Conservation (phyloP, 768 basidiomycete genomes). For the Lentinula raphanica region DNA sequence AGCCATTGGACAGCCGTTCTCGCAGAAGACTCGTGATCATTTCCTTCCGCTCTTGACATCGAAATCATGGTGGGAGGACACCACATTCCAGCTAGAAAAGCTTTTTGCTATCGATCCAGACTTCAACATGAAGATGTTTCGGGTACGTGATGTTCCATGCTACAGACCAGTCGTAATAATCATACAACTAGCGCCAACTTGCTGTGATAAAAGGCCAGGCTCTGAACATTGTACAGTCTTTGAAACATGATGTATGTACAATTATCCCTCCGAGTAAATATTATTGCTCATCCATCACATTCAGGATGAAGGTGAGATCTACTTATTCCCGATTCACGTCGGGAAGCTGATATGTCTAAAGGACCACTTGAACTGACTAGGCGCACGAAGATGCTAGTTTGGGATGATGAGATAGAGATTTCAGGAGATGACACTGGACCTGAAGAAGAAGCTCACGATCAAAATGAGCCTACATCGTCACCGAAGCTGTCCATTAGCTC, state of each 20-base stretch:
- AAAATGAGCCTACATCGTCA: slow-evolving; percentile 39
- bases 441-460: slow-evolving; percentile 24
- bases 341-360: slow-evolving; percentile 22
- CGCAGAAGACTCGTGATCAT: slow-evolving; percentile 73
- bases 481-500: slow-evolving; percentile 60
- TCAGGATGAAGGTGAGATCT: slow-evolving; percentile 66
- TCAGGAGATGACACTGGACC: slow-evolving; percentile 43
- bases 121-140: slow-evolving; percentile 89
- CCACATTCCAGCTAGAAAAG: slow-evolving; percentile 69
- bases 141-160: slow-evolving; percentile 35
- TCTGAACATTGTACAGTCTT: slow-evolving; percentile 83
- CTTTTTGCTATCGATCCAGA: slow-evolving; percentile 79
- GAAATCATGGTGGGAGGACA: slow-evolving; percentile 88
- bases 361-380: slow-evolving; percentile 89
- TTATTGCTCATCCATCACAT: slow-evolving; percentile 1
- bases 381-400: slow-evolving; percentile 74
- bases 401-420: slow-evolving; percentile 82
- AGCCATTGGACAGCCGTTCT: slow-evolving; percentile 81
- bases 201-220: slow-evolving; percentile 94
- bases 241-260: slow-evolving; percentile 63
- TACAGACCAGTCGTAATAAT: background rate
- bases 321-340: background rate
- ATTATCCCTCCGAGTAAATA: slow-evolving; percentile 1
- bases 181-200: slow-evolving; percentile 58
- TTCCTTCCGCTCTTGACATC: slow-evolving; percentile 80